These are phyloP conservation scores for Pleurotus ostreatus DNA, from an alignment of 768 basidiomycete genomes.

Conservation along the genomic window DNA sequence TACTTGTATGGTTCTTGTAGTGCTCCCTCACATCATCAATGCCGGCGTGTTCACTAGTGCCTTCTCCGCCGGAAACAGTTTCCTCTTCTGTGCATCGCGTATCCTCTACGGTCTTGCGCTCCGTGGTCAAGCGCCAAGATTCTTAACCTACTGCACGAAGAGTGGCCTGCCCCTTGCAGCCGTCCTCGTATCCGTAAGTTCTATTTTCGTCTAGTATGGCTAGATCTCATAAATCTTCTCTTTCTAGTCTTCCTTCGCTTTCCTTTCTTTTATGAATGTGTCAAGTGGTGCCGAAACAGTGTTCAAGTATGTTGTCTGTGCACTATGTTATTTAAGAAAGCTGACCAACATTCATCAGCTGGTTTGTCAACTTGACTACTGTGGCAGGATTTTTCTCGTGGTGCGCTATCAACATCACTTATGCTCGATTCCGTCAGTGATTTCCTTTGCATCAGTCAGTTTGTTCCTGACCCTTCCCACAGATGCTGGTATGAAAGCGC, in stretches of 20 bases:
- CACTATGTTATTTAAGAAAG: neutral
- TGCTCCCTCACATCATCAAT: slow-evolving; percentile 66
- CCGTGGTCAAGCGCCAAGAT: slow-evolving; percentile 43
- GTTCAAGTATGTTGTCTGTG: slow-evolving; percentile 38
- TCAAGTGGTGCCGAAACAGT: slow-evolving; percentile 49
- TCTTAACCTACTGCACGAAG: slow-evolving; percentile 40
- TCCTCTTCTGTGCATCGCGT: slow-evolving; percentile 50
- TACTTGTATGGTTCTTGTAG: slow-evolving; percentile 22
- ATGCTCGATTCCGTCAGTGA: slow-evolving; percentile 55
- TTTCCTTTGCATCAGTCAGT: neutral
- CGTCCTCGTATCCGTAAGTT: slow-evolving; percentile 19
- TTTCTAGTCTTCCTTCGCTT: slow-evolving; percentile 32
- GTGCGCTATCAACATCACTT: slow-evolving; percentile 68
- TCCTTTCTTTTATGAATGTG: slow-evolving; percentile 64
- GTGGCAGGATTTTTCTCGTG: slow-evolving; percentile 67
- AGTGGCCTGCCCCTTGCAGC: slow-evolving; percentile 41
- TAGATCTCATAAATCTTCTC: neutral
- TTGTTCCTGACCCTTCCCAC: neutral
- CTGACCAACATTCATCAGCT: slow-evolving; percentile 28
- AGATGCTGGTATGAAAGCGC: slow-evolving; percentile 60
- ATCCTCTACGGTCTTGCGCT: slow-evolving; percentile 51
- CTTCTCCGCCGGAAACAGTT: slow-evolving; percentile 68
- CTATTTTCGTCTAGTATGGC: neutral
- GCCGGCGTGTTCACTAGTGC: slow-evolving; percentile 66
- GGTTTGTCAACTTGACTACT: slow-evolving; percentile 67